These are phyloP conservation scores for Chlamydomonas sp. DNA, from an alignment of 139 green algal species.

Conservation along the genomic window DNA sequence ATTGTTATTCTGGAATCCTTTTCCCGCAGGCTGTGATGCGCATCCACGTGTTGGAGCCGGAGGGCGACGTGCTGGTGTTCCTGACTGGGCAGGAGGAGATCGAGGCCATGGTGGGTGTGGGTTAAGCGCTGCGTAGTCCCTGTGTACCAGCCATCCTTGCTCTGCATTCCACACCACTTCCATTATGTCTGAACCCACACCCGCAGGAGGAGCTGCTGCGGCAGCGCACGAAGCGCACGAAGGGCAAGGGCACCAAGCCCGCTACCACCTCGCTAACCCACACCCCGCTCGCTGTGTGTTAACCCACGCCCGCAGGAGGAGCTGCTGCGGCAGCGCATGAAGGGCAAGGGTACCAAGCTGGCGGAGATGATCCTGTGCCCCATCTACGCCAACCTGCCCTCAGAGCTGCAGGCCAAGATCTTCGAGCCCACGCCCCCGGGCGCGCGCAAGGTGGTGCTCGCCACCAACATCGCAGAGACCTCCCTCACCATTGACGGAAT, in stretches of 20 bases:
- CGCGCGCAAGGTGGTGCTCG: constrained; percentile 95
- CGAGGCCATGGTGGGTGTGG: constrained; percentile 66
- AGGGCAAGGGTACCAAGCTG: constrained; percentile 86
- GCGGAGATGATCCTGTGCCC: constrained; percentile 95
- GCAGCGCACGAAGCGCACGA: constrained; percentile 79
- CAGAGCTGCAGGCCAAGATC: constrained; percentile 96
- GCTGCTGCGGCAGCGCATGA: constrained; percentile 88
- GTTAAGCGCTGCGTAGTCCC: background rate
- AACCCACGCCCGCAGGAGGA: constrained; percentile 76
- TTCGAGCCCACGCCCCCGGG: constrained; percentile 94
- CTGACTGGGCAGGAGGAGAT: constrained; percentile 98
- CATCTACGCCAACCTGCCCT: constrained; percentile 98
- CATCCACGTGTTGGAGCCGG: constrained; percentile 66
- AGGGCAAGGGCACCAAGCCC: constrained; percentile 90
- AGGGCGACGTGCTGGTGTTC: constrained; percentile 97
- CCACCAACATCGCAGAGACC: constrained; percentile 99
- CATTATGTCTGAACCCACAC: too few species aligned
- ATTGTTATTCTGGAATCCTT: too few species aligned
- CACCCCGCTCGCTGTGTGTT: background rate
- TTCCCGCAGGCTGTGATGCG: constrained; percentile 88
- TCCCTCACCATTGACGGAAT: constrained; percentile 98
- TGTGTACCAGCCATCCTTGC: too few species aligned
- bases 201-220: constrained; percentile 90
- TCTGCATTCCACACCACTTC: too few species aligned
- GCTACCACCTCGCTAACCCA: constrained; percentile 44